Evolutionary conservation across 768 basidiomycete species (phyloP).

Genomic region (Boletellus emodensis): DNA sequence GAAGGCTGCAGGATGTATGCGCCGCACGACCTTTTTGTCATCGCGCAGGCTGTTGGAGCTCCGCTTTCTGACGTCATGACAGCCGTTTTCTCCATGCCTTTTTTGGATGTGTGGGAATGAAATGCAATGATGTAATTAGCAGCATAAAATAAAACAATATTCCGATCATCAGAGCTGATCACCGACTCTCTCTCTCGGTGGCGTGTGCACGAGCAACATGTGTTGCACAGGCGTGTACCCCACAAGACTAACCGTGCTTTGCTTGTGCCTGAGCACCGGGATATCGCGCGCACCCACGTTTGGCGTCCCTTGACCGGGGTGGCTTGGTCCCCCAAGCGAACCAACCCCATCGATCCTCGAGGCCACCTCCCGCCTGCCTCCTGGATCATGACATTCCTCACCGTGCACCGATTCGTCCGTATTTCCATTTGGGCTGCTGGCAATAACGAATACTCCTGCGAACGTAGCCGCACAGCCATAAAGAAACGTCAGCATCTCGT

Average conservation of each 20-base stretch:
- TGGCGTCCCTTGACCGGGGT: slow-evolving; percentile 48
- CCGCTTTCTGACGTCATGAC: slow-evolving; percentile 33
- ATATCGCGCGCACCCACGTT: slow-evolving; percentile 38
- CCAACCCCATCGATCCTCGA: slow-evolving; percentile 26
- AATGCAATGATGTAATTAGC: not conserved
- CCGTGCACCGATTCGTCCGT: slow-evolving; percentile 27
- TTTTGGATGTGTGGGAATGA: slow-evolving; percentile 2
- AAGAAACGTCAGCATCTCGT: slow-evolving; percentile 77
- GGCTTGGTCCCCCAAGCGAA: slow-evolving; percentile 23
- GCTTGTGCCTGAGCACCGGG: slow-evolving; percentile 48
- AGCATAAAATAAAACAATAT: not conserved
- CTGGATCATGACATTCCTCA: slow-evolving; percentile 32
- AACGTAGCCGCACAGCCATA: slow-evolving; percentile 91
- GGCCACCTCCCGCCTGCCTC: slow-evolving; percentile 25
- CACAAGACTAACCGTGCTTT: slow-evolving; percentile 57
- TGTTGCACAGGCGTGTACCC: slow-evolving; percentile 77
- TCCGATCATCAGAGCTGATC: not conserved
- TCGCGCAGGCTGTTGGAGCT: slow-evolving; percentile 27
- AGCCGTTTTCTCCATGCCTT: slow-evolving; percentile 5
- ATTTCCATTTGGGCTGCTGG: slow-evolving; percentile 48
- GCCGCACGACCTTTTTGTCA: slow-evolving; percentile 30
- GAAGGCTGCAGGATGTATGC: slow-evolving; percentile 10
- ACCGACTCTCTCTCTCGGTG: slow-evolving; percentile 43
- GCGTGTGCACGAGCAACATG: slow-evolving; percentile 62
- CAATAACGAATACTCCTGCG: slow-evolving; percentile 83